These are phyloP conservation scores for Boletus huronensis DNA, from an alignment of 768 basidiomycete genomes.

Conservation along the genomic window DNA sequence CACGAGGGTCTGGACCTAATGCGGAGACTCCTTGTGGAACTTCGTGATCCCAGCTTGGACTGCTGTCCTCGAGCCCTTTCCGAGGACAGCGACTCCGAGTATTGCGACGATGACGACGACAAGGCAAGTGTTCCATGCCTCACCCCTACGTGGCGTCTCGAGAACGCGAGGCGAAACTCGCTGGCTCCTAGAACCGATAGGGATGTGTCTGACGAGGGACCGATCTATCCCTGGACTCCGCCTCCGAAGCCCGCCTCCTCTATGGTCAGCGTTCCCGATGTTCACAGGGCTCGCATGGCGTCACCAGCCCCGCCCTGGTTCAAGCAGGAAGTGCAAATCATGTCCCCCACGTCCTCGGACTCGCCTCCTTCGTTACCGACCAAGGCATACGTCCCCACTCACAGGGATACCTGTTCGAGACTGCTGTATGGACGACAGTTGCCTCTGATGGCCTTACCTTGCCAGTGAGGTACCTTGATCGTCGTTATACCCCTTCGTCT, in stretches of 20 bases:
- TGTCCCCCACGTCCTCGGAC: background rate
- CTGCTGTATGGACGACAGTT: background rate
- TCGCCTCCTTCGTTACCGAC: constrained; percentile 2
- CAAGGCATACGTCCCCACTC: constrained; percentile 1
- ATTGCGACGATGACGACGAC: background rate
- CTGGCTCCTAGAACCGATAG: background rate
- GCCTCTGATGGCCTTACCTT: background rate
- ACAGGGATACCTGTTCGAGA: constrained; percentile 2
- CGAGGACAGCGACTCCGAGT: constrained; percentile 8
- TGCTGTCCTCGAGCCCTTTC: background rate
- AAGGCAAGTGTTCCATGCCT: background rate
- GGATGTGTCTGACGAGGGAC: constrained; percentile 2
- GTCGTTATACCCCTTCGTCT: background rate
- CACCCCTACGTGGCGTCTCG: background rate
- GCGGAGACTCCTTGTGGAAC: constrained; percentile 11
- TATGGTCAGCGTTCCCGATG: background rate
- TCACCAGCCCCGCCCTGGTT: background rate
- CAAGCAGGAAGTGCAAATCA: background rate
- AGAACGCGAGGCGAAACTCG: background rate
- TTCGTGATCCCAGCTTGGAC: constrained; percentile 15
- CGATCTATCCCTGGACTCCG: constrained; percentile 6
- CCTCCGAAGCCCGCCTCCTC: background rate
- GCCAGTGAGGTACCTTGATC: background rate
- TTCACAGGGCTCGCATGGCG: background rate
- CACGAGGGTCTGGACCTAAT: constrained; percentile 8